Evolutionary conservation across 2,329 filamentous ascomycete species (phyloP).

Genomic region (Fusarium pseudograminearum): DNA sequence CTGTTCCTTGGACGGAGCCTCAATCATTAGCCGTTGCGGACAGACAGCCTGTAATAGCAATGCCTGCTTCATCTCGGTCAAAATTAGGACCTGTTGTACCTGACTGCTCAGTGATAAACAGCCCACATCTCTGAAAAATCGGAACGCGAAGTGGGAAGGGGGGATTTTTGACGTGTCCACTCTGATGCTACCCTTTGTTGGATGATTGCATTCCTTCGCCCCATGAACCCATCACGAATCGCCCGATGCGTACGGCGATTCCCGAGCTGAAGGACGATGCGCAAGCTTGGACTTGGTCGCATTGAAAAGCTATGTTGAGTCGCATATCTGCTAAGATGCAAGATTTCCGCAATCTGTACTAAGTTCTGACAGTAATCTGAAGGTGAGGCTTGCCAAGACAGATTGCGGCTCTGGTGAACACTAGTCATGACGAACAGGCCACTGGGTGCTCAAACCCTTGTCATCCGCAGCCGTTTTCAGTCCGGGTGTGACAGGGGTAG

Average conservation of each 20-base stretch:
- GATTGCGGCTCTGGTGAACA: constrained; percentile 6
- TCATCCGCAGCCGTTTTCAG: neutral
- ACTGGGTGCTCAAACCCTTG: constrained; percentile 9
- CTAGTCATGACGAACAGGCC: neutral
- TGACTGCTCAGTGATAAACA: constrained; percentile 1
- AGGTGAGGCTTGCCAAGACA: constrained; percentile 6
- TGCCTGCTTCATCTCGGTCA: neutral
- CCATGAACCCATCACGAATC: neutral
- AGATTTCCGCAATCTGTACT: neutral
- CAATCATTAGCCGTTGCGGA: neutral
- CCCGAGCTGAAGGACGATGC: neutral
- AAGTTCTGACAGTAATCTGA: neutral
- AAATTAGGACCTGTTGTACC: neutral
- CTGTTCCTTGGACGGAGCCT: neutral
- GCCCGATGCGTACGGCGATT: neutral
- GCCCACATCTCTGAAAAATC: constrained; percentile 11
- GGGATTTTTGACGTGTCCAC: constrained; percentile 8
- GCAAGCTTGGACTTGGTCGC: neutral
- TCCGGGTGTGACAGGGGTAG: neutral
- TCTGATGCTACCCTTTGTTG: constrained; percentile 13
- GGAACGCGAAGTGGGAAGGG: neutral
- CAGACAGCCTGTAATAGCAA: neutral
- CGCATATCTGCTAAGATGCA: neutral
- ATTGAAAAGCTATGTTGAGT: neutral
- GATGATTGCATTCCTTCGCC: neutral